Conservation (phyloP, 2,329 filamentous ascomycete genomes). For the Apiospora koreana region DNA sequence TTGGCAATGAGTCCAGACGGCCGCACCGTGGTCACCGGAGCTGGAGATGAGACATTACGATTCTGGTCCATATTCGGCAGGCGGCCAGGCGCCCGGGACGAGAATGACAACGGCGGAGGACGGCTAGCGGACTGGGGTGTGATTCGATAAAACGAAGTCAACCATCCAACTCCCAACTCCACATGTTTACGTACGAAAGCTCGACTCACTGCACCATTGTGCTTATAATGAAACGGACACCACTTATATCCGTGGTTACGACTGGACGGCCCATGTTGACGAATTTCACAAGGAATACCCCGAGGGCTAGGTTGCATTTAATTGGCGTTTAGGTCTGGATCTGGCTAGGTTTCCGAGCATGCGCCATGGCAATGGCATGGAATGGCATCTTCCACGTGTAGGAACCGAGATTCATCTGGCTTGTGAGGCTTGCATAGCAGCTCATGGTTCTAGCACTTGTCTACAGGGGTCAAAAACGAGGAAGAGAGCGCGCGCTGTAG, state of each 20-base stretch:
- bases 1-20: constrained; percentile 97
- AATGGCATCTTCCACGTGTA: neutral
- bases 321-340: constrained; percentile 7
- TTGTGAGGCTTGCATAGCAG: neutral
- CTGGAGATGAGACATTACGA: constrained; percentile 90
- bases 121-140: constrained; percentile 79
- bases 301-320: constrained; percentile 4
- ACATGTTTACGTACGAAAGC: constrained; percentile 14
- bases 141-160: constrained; percentile 59
- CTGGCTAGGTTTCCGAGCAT: neutral
- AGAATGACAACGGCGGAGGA: constrained; percentile 60
- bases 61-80: constrained; percentile 97
- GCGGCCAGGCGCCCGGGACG: constrained; percentile 71
- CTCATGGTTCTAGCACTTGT: neutral
- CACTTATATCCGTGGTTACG: neutral
- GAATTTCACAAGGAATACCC: constrained; percentile 9
- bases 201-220: constrained; percentile 13
- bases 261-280: constrained; percentile 3
- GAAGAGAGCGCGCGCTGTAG: neutral
- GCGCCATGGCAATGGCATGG: neutral
- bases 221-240: constrained; percentile 7
- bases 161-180: constrained; percentile 11
- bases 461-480: neutral
- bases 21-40: constrained; percentile 89
- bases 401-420: neutral